phyloP scores from a whole-genome alignment of 1,284 basidiomycete species.

The Microbotryum intermedium region DNA sequence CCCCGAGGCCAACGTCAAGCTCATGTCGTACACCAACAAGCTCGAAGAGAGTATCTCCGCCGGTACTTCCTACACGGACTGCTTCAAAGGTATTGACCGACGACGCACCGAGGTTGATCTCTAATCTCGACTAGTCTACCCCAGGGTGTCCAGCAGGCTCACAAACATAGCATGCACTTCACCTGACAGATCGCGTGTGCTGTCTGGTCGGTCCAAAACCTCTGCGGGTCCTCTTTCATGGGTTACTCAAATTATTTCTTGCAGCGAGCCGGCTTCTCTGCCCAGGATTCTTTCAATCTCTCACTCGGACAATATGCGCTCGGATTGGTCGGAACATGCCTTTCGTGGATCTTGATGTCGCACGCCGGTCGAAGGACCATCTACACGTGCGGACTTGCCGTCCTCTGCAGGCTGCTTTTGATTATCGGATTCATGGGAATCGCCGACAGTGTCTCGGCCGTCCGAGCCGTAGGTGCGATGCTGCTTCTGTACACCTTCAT shows the following conservation, averaged over 20 bases:
- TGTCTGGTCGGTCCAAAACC: slow-evolving; percentile 31
- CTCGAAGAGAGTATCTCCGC: slow-evolving; percentile 39
- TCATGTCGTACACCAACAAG: slow-evolving; percentile 42
- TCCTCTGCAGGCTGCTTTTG: slow-evolving; percentile 43
- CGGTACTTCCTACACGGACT: slow-evolving; percentile 42
- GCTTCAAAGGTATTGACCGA: slow-evolving; percentile 44
- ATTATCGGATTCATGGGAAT: slow-evolving; percentile 46
- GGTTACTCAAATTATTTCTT: slow-evolving; percentile 38
- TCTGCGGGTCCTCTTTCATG: slow-evolving; percentile 30
- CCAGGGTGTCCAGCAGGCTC: not conserved
- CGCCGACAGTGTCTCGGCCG: slow-evolving; percentile 19
- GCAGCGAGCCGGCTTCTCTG: slow-evolving; percentile 42
- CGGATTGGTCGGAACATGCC: slow-evolving; percentile 40
- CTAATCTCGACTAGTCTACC: slow-evolving; percentile 3
- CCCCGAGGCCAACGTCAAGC: slow-evolving; percentile 23
- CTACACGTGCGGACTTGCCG: slow-evolving; percentile 44
- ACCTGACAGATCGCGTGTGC: not conserved
- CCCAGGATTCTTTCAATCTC: slow-evolving; percentile 40
- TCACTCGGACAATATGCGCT: slow-evolving; percentile 40
- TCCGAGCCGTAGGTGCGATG: slow-evolving; percentile 41
- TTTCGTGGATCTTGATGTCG: slow-evolving; percentile 42
- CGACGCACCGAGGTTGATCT: slow-evolving; percentile 43
- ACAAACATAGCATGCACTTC: not conserved
- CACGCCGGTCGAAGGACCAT: slow-evolving; percentile 42
- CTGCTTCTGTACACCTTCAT: slow-evolving; percentile 43